phyloP scores from a whole-genome alignment of 2,329 filamentous ascomycete species.

The Podosphaera leucotricha region DNA sequence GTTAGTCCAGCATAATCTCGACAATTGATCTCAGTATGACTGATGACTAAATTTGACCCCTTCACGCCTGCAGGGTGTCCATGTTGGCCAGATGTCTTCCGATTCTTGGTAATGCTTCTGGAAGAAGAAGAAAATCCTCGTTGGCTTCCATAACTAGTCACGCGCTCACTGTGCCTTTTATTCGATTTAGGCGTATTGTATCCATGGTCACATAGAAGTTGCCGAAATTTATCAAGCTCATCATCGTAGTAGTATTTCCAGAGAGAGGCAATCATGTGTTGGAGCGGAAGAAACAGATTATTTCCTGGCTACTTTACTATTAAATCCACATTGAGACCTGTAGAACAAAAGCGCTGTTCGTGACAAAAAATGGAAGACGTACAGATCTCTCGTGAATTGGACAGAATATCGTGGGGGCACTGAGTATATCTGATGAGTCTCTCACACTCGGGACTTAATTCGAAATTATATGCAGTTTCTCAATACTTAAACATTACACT shows the following conservation, averaged over 20 bases:
- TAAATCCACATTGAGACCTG: slow-evolving; percentile 75
- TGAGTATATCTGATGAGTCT: neutral
- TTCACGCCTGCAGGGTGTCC: slow-evolving; percentile 22
- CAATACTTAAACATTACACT: neutral
- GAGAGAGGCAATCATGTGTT: slow-evolving; percentile 83
- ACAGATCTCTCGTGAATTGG: neutral
- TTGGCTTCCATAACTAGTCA: slow-evolving; percentile 19
- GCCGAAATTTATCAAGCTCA: slow-evolving; percentile 87
- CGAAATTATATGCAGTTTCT: neutral
- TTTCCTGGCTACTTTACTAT: slow-evolving; percentile 12
- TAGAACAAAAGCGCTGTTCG: slow-evolving; percentile 21
- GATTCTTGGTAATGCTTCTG: slow-evolving; percentile 23
- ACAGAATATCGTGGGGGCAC: neutral
- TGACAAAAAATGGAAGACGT: neutral
- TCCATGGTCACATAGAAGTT: slow-evolving; percentile 54
- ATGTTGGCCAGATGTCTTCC: slow-evolving; percentile 28
- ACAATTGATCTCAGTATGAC: slow-evolving; percentile 53
- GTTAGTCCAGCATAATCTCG: slow-evolving; percentile 66
- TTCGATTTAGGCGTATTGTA: slow-evolving; percentile 17
- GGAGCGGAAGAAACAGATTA: slow-evolving; percentile 16
- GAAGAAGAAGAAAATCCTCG: slow-evolving; percentile 24
- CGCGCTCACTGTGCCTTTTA: slow-evolving; percentile 26
- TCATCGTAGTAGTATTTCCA: slow-evolving; percentile 96
- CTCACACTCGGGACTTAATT: neutral
- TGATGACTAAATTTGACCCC: slow-evolving; percentile 20